Base-by-base conservation (phyloP, 2,329 filamentous ascomycete genomes). In the Aspergillus persii region DNA sequence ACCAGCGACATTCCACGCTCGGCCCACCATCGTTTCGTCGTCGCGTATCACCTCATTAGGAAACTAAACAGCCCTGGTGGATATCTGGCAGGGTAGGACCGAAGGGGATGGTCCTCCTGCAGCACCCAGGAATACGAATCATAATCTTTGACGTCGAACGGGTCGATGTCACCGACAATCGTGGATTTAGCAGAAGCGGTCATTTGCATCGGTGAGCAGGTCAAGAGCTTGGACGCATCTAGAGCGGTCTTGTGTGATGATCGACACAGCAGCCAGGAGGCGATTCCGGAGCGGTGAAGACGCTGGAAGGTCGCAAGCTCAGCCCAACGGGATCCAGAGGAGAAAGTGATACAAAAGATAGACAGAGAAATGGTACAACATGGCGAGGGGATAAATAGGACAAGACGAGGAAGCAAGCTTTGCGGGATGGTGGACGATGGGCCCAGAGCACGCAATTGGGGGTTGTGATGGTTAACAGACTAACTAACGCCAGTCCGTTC, bases 51-150 rank as follows among this genome's bases (percentile, higher is more conserved):
- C 53, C 63, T 59, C 4, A 58, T 41, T 5, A 72, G 26, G 23
- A 66, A 65, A 3, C 56, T 18, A 1, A 57, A 57, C 48, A 73
- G 23, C 2, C 68, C 69, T 2, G 73, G 72, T 53, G 68, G 66
- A 58, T 70, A 74, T 23, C 68, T 63, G 3, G 66, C 67, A 27
- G 72, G 72, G 63, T 71, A 61, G 1, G 69, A 69, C 18, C 73
- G 72, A 8, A 74, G 68, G 7, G 72, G 72, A 56, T 75, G 72
- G 29, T 75, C 72, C 15, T 74, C 71, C 1, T 74, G 58, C 18
- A 75, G 53, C 61, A 60, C 47, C 58, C 57, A 63, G 26, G 63
- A 58, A 41, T 61, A 59, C 12, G 50, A 60, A 47, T 63, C 61
- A 36, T 62, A 62, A 23, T 67, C 62, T 8, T 59, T 51, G 5